phyloP scores from a whole-genome alignment of 2,329 filamentous ascomycete genomes.

The Phaeosphaeriaceae sp. region DNA sequence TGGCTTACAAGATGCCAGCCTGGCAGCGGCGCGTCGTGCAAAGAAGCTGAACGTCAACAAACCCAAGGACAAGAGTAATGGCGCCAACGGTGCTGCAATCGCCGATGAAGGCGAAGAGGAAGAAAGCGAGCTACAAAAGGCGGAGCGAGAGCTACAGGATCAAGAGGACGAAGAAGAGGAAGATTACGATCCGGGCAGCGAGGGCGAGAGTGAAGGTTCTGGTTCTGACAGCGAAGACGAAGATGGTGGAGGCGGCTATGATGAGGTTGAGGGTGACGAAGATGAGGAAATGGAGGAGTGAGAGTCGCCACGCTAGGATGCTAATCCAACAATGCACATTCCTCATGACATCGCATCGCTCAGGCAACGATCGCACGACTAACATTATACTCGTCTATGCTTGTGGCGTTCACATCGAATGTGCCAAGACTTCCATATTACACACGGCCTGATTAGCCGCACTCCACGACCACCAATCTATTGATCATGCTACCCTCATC shows the following conservation, averaged over 20 bases:
- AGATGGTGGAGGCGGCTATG: conserved; percentile 38
- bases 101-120: conserved; percentile 35
- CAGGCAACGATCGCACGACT: not conserved
- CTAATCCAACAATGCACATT: not conserved
- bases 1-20: conserved; percentile 67
- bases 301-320: not conserved
- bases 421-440: conserved; percentile 4
- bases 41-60: conserved; percentile 64
- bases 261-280: conserved; percentile 35
- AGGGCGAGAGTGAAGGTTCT: conserved; percentile 50
- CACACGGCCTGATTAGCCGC: not conserved
- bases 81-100: conserved; percentile 12
- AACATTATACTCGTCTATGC: not conserved
- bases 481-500: not conserved
- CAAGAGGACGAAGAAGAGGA: conserved; percentile 52
- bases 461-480: not conserved
- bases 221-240: conserved; percentile 46
- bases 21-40: conserved; percentile 66
- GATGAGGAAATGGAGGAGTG: conserved; percentile 38
- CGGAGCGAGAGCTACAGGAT: conserved; percentile 46
- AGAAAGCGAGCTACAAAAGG: conserved; percentile 49
- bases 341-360: not conserved
- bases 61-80: conserved; percentile 34
- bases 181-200: conserved; percentile 51
- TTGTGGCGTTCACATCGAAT: not conserved